A percentile compares a stretch with the other conserved stretches of the same genome.
phyloP scores from a whole-genome alignment of 1,284 basidiomycete genomes.

The Kwoniella shivajii region DNA sequence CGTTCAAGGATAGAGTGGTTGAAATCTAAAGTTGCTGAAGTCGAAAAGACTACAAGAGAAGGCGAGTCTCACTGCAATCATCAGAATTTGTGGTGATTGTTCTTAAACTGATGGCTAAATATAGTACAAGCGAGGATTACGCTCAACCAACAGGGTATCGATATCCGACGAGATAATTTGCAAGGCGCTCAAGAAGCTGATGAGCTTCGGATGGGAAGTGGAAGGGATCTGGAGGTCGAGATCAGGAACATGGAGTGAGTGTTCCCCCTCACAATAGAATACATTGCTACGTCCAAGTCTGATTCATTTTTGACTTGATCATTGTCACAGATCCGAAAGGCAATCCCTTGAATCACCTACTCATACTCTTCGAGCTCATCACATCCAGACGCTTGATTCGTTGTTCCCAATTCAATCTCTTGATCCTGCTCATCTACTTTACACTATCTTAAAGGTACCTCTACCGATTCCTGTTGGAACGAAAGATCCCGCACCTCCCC shows the following conservation, averaged over 20 bases:
- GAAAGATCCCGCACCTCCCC: conserved; percentile 82
- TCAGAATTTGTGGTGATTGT: background rate
- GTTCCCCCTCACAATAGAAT: too few relatives aligned
- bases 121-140: conserved; percentile 33
- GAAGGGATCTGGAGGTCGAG: conserved; percentile 21
- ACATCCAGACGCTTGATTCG: conserved; percentile 72
- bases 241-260: conserved; percentile 37
- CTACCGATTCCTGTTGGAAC: conserved; percentile 76
- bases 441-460: conserved; percentile 77
- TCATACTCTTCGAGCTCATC: conserved; percentile 63
- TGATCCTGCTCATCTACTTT: conserved; percentile 77
- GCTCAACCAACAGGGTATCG: conserved; percentile 30
- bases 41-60: conserved; percentile 23
- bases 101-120: conserved; percentile 4
- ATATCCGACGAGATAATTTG: conserved; percentile 31
- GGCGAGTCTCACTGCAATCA: conserved; percentile 22
- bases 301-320: too few relatives aligned
- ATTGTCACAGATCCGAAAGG: conserved; percentile 38
- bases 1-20: conserved; percentile 29
- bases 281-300: too few relatives aligned
- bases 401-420: conserved; percentile 87
- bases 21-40: conserved; percentile 12
- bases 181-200: conserved; percentile 32
- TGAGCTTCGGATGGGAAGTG: conserved; percentile 24
- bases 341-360: conserved; percentile 60